Conservation (phyloP, 106 monocot genomes). For the Dendrobium officinale region DNA sequence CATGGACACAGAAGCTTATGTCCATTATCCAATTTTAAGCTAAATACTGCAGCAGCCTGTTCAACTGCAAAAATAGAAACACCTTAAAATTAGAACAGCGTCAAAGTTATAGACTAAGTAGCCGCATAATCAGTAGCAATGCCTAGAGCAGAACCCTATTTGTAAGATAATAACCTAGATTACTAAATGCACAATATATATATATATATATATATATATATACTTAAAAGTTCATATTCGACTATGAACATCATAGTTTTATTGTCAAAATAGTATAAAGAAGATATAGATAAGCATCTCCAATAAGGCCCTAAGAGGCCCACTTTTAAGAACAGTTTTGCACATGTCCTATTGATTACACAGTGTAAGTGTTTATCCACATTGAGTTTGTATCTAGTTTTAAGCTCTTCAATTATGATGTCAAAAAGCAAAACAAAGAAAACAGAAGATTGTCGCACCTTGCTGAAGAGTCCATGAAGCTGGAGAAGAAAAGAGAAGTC, state of each 20-base stretch:
- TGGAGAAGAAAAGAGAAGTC: conserved; percentile 79
- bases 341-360: neutral
- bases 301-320: neutral
- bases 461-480: conserved; percentile 78
- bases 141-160: too few relatives aligned
- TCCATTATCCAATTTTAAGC: conserved; percentile 85
- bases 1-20: conserved; percentile 91
- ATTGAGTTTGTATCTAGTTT: neutral
- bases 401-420: neutral
- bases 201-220: too few relatives aligned
- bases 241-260: neutral
- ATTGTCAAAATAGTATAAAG: neutral
- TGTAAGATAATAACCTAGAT: too few relatives aligned
- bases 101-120: neutral
- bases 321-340: neutral
- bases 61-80: conserved; percentile 57
- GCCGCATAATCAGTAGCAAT: neutral
- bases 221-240: neutral
- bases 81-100: neutral
- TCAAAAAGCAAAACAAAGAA: neutral
- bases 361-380: neutral
- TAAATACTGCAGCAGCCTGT: conserved; percentile 94
- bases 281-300: neutral
- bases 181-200: too few relatives aligned
- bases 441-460: conserved; percentile 29